Evolutionary conservation across 2,329 filamentous ascomycete genomes (phyloP), one percentile per base, ranked within the genome.

Genomic region (Zymoseptoria tritici): DNA sequence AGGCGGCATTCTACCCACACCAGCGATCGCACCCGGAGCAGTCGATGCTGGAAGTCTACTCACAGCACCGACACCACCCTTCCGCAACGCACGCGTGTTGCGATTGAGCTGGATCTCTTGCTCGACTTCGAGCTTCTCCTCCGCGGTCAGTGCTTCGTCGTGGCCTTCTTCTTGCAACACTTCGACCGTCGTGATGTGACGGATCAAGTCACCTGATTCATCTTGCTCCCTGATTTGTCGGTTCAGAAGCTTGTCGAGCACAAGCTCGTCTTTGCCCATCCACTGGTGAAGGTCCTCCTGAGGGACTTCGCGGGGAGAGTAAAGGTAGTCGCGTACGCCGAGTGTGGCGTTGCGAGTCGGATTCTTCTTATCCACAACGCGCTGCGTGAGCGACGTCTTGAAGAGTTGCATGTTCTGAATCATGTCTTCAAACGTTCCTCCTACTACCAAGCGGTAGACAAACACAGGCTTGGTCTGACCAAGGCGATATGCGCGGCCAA

Each of bases 311-410:
- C 77, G 79, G 0, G 88, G 84, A 49, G 79, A 75, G 42, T 81
- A 82, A n/a, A 91, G 77, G 66, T 86, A 85, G 1, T 85, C 79
- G 1, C 73, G 62, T 11, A 67, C 59, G 54, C 70, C 78, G 56
- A 81, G 83, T 20, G 80, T 79, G 0, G 89, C 85, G 72, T 80
- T 84, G 7, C 88, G 84, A n/a, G 85, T 75, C 0, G 87, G 85
- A 55, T 90, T 90, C 74, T 88, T 90, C 71, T 90, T 86, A 74
- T 97, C 92, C 3, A 97, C 87, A 1, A 96, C 89, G 13, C 90
- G 84, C 49, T 83, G 84, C 3, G 90, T 84, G 52, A 97, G 79
- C 70, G 94, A 89, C 31, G 81, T 86, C 73, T 97, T 97, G 81
- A 91, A 96, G 1, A 95, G 78, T 1, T 86, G 81, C 62, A 84